Evolutionary conservation across 2,329 filamentous ascomycete species (phyloP), one percentile per base, ranked within the genome.

Genomic region (Fusarium circinatum): DNA sequence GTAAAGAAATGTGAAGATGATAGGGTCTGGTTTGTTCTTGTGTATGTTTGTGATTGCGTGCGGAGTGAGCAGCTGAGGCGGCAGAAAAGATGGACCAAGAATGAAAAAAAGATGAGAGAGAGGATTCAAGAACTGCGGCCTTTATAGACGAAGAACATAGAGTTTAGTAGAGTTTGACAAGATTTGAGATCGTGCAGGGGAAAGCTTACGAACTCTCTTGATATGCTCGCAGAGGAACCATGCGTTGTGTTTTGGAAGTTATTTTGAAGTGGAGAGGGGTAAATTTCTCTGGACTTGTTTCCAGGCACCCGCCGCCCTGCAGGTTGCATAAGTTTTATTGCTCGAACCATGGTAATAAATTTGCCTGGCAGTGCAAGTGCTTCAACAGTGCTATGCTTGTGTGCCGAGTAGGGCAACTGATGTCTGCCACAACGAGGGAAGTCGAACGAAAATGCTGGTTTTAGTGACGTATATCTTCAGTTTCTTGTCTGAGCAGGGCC

Each of bases 191-290:
- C 17, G 6, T 36, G 4, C n/a, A 58, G 22, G 51, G 49, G 15
- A 32, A 28, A 42, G 56, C 62, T 55, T 62, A 71, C 67, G 47
- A 62, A 71, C 62, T 70, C 30, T 45, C 30, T 36, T 32, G 54
- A 56, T n/a, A 54, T 24, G 45, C 48, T 28, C 18, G 30, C 34
- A n/a, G 11, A 44, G n/a, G 13, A 22, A 10, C 57, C 42, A 28
- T 36, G 41, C 20, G 34, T 26, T n/a, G 52, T 38, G 41, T 45
- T 32, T 26, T 22, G n/a, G 22, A 38, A 24, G 32, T 36, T 22
- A 54, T 24, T 22, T 39, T 30, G 41, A 22, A 49, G 38, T 28
- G 48, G 56, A 58, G 45, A 28, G 24, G 42, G 32, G 28, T 45
- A 42, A 39, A 10, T 45, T 34, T 62, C 42, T 24, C 41, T 26